Conservation (phyloP, 2,329 filamentous ascomycete species). For the Aspergillus tamarii region DNA sequence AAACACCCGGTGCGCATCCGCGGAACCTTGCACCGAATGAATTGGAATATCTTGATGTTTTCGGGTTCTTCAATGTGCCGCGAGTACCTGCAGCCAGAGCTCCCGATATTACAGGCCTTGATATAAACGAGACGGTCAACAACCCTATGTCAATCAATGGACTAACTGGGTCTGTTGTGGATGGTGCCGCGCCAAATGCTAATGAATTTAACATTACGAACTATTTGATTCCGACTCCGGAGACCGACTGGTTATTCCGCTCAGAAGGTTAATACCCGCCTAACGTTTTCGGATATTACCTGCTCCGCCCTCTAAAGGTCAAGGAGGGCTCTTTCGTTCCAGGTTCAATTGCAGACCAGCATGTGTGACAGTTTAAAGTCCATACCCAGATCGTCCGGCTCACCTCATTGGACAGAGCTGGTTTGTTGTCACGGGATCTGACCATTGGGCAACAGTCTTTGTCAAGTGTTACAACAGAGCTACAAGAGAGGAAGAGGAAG, state of each 20-base stretch:
- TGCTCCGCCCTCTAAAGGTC: neutral
- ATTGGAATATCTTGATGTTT: conserved; percentile 87
- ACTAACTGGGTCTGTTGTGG: conserved; percentile 31
- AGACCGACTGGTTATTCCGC: conserved; percentile 51
- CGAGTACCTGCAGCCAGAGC: conserved; percentile 58
- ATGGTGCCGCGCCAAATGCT: conserved; percentile 24
- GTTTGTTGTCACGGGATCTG: neutral
- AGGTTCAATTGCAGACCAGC: neutral
- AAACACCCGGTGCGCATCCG: conserved; percentile 50
- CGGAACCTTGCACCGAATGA: conserved; percentile 76
- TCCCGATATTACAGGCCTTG: conserved; percentile 29
- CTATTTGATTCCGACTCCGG: conserved; percentile 50
- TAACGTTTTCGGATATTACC: neutral
- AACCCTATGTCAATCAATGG: conserved; percentile 44
- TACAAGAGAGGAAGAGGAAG: neutral
- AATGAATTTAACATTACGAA: conserved; percentile 52
- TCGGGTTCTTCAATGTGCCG: conserved; percentile 93
- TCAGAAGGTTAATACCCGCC: conserved; percentile 20
- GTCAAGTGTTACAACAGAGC: neutral
- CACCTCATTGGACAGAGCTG: neutral
- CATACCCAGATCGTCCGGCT: neutral
- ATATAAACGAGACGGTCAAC: conserved; percentile 29
- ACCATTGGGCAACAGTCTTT: neutral
- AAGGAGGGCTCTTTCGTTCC: neutral
- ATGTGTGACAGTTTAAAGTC: neutral